These are phyloP conservation scores for Nicotiana tomentosiformis DNA, from an alignment of 257 asterid genomes.

Conservation along the genomic window DNA sequence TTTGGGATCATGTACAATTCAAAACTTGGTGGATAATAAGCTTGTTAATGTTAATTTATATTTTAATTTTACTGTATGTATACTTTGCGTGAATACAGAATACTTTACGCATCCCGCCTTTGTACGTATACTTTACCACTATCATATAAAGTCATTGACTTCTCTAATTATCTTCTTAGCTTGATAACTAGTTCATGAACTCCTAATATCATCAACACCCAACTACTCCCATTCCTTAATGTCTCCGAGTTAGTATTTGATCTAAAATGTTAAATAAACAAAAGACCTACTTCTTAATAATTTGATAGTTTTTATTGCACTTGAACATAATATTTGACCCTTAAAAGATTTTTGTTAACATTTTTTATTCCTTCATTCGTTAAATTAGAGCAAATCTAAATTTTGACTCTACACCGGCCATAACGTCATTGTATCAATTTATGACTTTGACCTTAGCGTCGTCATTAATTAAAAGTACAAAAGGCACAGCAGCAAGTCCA, in stretches of 20 bases:
- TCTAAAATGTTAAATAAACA: background rate
- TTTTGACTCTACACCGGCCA: background rate
- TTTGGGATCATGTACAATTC: too few relatives aligned
- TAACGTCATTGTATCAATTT: background rate
- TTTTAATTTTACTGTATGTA: background rate
- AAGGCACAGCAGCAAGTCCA: background rate
- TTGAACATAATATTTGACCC: background rate
- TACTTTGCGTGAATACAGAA: too few relatives aligned
- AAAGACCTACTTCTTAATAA: too few relatives aligned
- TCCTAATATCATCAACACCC: too few relatives aligned
- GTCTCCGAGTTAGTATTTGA: too few relatives aligned
- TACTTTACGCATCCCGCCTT: too few relatives aligned
- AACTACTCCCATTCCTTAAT: too few relatives aligned
- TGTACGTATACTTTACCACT: too few relatives aligned
- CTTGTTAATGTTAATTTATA: too few relatives aligned
- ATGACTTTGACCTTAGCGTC: background rate
- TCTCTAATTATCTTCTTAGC: background rate
- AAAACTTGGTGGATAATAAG: too few relatives aligned
- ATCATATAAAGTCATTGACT: too few relatives aligned
- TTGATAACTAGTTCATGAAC: background rate
- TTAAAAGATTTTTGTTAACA: background rate
- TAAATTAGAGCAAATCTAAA: background rate
- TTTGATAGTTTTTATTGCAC: background rate
- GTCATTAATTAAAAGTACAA: background rate
- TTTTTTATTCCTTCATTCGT: background rate